phyloP scores from a whole-genome alignment of 129 eudicot species.

The Flaveria robusta region DNA sequence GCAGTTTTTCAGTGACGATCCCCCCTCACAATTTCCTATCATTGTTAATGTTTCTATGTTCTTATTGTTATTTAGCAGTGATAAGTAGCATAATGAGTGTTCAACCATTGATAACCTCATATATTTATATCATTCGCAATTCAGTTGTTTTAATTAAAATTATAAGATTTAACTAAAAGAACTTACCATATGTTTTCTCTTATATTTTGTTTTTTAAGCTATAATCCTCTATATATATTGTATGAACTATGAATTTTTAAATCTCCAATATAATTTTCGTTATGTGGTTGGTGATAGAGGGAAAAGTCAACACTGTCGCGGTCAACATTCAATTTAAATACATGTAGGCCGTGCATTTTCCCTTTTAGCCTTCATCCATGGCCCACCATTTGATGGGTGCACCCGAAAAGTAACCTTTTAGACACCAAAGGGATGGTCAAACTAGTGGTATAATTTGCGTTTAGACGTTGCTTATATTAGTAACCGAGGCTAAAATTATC shows the following conservation, averaged over 20 bases:
- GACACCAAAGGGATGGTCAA: slow-evolving; percentile 13
- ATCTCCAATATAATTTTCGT: not conserved
- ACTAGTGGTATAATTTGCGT: not conserved
- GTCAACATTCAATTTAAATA: slow-evolving; percentile 4
- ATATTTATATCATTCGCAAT: no score
- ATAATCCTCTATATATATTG: no score
- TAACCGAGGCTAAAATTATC: no score
- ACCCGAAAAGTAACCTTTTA: slow-evolving; percentile 18
- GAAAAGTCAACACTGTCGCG: not conserved
- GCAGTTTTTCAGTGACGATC: no score
- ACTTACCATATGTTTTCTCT: not conserved
- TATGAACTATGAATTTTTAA: not conserved
- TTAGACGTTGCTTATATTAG: not conserved
- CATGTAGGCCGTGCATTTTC: slow-evolving; percentile 9
- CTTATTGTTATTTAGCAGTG: no score
- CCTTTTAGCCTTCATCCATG: slow-evolving; percentile 4
- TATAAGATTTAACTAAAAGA: not conserved
- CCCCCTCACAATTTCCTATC: no score
- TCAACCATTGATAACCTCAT: no score
- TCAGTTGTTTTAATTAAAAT: no score
- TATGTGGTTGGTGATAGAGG: slow-evolving; percentile 1
- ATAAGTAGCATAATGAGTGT: no score
- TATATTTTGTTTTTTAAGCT: not conserved
- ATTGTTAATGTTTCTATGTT: no score
- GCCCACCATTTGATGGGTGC: slow-evolving; percentile 17